Conservation (phyloP, 306 rosid species). For the Purshia tridentata region DNA sequence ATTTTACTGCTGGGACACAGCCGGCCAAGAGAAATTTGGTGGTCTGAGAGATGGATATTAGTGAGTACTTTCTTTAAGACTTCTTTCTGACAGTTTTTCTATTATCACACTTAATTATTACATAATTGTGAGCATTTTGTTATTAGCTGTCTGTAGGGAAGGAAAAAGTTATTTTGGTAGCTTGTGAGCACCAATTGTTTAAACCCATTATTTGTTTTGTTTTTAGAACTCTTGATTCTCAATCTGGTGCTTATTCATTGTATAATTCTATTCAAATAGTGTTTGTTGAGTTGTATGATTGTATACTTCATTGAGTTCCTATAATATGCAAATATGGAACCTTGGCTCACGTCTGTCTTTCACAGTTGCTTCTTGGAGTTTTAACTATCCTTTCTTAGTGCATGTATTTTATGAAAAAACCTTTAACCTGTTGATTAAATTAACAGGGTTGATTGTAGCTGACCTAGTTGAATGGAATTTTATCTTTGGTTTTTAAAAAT, state of each 20-base stretch:
- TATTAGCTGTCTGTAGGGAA: too few species aligned
- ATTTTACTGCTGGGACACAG: constrained; percentile 83
- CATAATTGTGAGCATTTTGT: too few species aligned
- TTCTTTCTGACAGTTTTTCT: not conserved
- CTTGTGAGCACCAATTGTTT: not conserved
- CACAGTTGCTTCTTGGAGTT: not conserved
- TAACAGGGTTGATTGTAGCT: too few species aligned
- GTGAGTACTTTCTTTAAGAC: constrained; percentile 23
- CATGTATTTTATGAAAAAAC: too few species aligned
- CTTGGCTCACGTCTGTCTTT: not conserved
- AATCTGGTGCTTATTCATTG: not conserved
- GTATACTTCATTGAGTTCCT: not conserved
- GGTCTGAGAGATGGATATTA: constrained; percentile 79
- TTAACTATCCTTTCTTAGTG: too few species aligned
- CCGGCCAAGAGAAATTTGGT: constrained; percentile 78
- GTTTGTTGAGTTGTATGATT: not conserved
- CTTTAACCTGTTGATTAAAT: too few species aligned
- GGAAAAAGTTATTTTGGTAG: not conserved
- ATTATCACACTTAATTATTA: too few species aligned
- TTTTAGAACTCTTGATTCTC: not conserved
- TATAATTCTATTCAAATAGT: not conserved
- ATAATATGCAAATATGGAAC: not conserved
- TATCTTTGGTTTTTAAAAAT: too few species aligned
- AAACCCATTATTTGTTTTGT: not conserved
- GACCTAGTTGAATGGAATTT: too few species aligned